A percentile compares a stretch with the other conserved stretches of the same genome.
Conservation (phyloP, 1,284 basidiomycete species). For the Apiotrichum gracile region DNA sequence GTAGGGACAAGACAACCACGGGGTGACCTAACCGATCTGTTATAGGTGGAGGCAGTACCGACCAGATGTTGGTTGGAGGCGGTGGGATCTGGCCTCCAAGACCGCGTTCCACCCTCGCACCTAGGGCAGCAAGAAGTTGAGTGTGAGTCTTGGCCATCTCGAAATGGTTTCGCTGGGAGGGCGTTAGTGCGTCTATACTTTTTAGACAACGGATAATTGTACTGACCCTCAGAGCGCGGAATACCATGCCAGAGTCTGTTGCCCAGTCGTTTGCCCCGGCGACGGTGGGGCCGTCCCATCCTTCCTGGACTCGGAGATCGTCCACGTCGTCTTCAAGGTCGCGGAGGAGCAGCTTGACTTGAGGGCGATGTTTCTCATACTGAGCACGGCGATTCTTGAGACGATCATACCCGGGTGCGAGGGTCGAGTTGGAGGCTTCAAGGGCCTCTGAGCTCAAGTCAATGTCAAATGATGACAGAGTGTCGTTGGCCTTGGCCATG, state of each 20-base stretch:
- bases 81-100: conserved; percentile 30
- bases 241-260: conserved; percentile 31
- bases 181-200: neutral
- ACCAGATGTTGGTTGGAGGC: conserved; percentile 25
- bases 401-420: neutral
- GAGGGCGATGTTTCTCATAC: conserved; percentile 24
- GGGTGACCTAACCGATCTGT: conserved; percentile 35
- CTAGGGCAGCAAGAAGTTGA: conserved; percentile 21
- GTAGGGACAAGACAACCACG: conserved; percentile 35
- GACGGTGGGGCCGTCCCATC: conserved; percentile 34
- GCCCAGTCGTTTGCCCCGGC: conserved; percentile 38
- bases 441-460: neutral
- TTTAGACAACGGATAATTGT: neutral
- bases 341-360: conserved; percentile 25
- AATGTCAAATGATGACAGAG: neutral
- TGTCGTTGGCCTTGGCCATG: too few species aligned
- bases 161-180: conserved; percentile 32
- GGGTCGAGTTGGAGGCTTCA: neutral
- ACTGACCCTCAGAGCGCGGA: conserved; percentile 41
- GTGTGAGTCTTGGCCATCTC: conserved; percentile 27
- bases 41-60: conserved; percentile 35
- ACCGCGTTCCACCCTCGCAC: conserved; percentile 18
- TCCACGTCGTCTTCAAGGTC: conserved; percentile 36
- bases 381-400: conserved; percentile 18
- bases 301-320: conserved; percentile 30